Evolutionary conservation across 345 rosid species (phyloP).

Genomic region (Raphanus sativus): DNA sequence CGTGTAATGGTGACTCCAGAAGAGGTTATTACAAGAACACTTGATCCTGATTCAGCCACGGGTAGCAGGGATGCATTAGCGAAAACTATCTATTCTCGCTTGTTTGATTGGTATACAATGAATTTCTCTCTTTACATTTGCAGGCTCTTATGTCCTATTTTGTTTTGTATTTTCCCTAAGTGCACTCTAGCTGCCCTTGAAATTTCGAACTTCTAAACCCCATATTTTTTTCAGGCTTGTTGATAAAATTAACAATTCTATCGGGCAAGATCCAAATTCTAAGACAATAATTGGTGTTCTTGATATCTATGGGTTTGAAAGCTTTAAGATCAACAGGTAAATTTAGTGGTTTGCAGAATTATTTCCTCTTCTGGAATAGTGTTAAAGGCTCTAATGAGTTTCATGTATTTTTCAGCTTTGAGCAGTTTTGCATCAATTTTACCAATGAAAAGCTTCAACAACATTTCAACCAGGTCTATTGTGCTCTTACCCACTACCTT

Average conservation of each 20-base stretch:
- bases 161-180: constrained; percentile 8
- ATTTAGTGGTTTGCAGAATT: constrained; percentile 29
- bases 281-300: constrained; percentile 93
- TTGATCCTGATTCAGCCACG: constrained; percentile 82
- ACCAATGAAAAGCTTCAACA: constrained; percentile 99
- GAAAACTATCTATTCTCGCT: constrained; percentile 91
- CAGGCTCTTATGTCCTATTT: constrained; percentile 6
- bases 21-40: constrained; percentile 95
- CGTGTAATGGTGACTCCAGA: constrained; percentile 99
- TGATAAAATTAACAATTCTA: constrained; percentile 84
- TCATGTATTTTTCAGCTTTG: constrained; percentile 56
- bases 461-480: constrained; percentile 94
- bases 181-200: constrained; percentile 8
- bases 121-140: constrained; percentile 9
- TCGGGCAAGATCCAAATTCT: constrained; percentile 99
- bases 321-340: constrained; percentile 95
- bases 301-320: constrained; percentile 98
- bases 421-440: constrained; percentile 98
- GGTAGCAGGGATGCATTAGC: constrained; percentile 97
- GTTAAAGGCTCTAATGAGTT: constrained; percentile 31
- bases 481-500: constrained; percentile 14
- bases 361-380: constrained; percentile 6
- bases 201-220: background rate
- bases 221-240: constrained; percentile 70
- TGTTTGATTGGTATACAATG: constrained; percentile 87